Percentiles rank a stretch among this genome's conserved stretches.
phyloP scores from a whole-genome alignment of 768 basidiomycete genomes.

The Neoboletus magnificus region DNA sequence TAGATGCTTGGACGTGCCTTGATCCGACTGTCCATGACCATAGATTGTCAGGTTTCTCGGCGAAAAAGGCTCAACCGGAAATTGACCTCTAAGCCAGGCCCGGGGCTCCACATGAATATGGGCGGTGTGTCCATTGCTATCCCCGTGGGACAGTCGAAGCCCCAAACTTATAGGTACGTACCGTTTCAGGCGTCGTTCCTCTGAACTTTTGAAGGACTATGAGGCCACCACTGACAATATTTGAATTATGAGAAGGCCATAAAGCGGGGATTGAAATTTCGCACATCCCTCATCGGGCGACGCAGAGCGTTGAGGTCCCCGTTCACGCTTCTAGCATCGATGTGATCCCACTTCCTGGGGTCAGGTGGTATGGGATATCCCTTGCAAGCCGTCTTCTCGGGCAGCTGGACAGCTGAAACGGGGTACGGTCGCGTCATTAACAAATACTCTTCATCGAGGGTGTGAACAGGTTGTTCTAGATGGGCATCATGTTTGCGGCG shows the following conservation, averaged over 20 bases:
- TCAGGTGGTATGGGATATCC: background rate
- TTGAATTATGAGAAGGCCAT: background rate
- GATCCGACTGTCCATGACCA: background rate
- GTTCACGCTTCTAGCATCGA: background rate
- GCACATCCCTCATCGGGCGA: background rate
- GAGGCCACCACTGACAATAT: background rate
- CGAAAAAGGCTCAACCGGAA: background rate
- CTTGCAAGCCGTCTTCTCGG: background rate
- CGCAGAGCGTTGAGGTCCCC: background rate
- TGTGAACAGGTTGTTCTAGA: background rate
- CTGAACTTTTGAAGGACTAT: background rate
- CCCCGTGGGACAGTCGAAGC: too few species aligned
- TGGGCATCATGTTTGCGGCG: too few species aligned
- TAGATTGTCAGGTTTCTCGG: background rate
- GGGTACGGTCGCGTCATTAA: background rate
- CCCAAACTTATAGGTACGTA: background rate
- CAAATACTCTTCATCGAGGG: background rate
- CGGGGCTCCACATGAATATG: background rate
- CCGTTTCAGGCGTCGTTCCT: background rate
- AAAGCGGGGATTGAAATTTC: background rate
- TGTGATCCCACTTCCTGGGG: background rate
- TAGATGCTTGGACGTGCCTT: background rate
- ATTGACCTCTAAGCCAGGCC: background rate
- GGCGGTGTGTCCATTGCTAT: background rate
- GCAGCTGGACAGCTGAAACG: background rate